Base-by-base conservation (phyloP, 306 rosid species). In the Rosa persica region DNA sequence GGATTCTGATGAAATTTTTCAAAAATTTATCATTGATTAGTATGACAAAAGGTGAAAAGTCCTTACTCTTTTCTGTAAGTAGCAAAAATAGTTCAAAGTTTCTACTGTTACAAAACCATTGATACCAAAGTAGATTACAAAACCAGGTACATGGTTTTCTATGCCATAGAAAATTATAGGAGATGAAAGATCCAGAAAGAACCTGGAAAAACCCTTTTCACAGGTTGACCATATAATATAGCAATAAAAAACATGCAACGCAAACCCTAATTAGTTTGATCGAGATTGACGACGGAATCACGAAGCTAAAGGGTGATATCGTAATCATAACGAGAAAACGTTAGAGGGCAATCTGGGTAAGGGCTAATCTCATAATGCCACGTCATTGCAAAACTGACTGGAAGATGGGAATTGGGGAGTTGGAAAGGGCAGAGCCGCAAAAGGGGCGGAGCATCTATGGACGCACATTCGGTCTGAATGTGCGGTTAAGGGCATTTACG, bases 401-500 rank as follows among this genome's bases (percentile, higher is more conserved):
- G 64, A 19, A n/a, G 79, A 30, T 76, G 38, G 48, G 22, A n/a
- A 1, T 42, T 40, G 20, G 34, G 17, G 6, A 66, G 13, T 36
- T 2, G 25, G 46, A 55, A 25, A 20, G 12, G 66, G 40, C 17
- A 60, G 65, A 60, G 66, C 17, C 38, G 66, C 66, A 54, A 54
- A 54, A 54, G 23, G 23, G 25, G 20, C 7, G 36, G 22, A 34
- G 81, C 76, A 48, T 64, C 57, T 23, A 15, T 10, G 0, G 11
- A 42, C 4, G 70, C 47, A 72, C 70, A 67, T 78, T 47, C 67
- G 66, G 3, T 48, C 27, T 64, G 69, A 30, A 75, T 30, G 43
- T 71, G 17, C 73, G 3, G 44, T 5, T 3, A 54, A 46, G 83
- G 86, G 39, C 42, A 75, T 65, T 66, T 17, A 5, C 17, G 86